Percentiles rank a stretch among this genome's conserved stretches.
Conservation (phyloP, 1,284 basidiomycete species). For the Heliocybe sulcata region DNA sequence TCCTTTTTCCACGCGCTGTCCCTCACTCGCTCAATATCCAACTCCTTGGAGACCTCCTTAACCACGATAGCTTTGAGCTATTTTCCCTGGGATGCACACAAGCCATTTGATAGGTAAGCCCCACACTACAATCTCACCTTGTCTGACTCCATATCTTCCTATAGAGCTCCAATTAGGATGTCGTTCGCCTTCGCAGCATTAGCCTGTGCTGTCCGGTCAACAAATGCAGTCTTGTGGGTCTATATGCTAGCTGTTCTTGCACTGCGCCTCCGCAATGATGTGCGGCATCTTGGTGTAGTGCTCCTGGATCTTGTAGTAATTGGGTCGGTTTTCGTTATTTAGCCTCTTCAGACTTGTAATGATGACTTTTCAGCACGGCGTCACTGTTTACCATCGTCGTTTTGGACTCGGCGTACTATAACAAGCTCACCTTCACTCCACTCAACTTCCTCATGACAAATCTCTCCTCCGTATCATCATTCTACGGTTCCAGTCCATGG, state of each 20-base stretch:
- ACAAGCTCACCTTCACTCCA: constrained; percentile 64
- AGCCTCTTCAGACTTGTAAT: background rate
- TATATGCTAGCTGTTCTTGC: constrained; percentile 55
- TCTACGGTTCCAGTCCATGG: constrained; percentile 86
- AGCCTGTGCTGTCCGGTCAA: constrained; percentile 80
- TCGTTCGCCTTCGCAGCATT: constrained; percentile 59
- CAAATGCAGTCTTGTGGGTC: constrained; percentile 82
- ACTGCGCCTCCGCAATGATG: constrained; percentile 34
- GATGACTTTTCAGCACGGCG: background rate
- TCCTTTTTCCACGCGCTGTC: constrained; percentile 87
- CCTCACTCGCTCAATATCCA: constrained; percentile 86
- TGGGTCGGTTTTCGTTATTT: constrained; percentile 31
- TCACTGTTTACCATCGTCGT: constrained; percentile 25
- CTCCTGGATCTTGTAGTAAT: constrained; percentile 28
- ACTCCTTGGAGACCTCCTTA: constrained; percentile 87
- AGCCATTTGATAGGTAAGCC: constrained; percentile 15
- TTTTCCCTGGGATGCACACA: constrained; percentile 64
- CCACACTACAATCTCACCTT: background rate
- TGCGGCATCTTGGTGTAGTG: constrained; percentile 22
- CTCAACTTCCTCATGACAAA: constrained; percentile 81
- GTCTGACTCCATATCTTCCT: background rate
- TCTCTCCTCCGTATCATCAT: constrained; percentile 78
- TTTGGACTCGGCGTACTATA: constrained; percentile 70
- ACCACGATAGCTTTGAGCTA: constrained; percentile 73
- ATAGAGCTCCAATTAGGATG: constrained; percentile 22